Evolutionary conservation across 306 rosid genomes (phyloP), one percentile per base, ranked within the genome.

Genomic region (Quercus cerris): DNA sequence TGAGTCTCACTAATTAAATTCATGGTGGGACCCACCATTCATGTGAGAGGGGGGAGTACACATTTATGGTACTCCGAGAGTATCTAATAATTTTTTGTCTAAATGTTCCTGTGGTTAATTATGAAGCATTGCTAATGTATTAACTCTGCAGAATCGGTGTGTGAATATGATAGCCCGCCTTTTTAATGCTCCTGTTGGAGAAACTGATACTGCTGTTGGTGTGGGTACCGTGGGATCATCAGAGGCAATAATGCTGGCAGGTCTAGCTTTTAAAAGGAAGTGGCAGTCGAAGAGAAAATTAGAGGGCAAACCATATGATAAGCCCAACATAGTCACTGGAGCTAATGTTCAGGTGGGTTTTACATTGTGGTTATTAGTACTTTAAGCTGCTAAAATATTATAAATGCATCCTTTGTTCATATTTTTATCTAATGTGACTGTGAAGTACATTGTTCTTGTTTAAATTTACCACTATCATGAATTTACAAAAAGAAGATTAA

Each of bases 151-250:
- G 98, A 94, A 94, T 44, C 92, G 97, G 25, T 92, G 98, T 74
- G 98, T 94, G 85, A 94, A 94, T 80, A 94, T 94, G 85, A 92
- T 94, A n/a, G 91, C 97, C 11, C 84, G 83, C 84, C 85, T 94
- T 12, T 91, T 75, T 74, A 70, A 90, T 86, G 98, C 98, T 70
- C 95, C 97, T 22, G 72, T 86, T 35, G 92, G 88, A 33, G 95
- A 83, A 35, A 78, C 78, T 5, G 95, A 92, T 76, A 25, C 85
- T 46, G 98, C 97, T 3, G 80, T 94, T 55, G 98, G 98, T 4
- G 95, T 90, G 57, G 94, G 95, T n/a, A 94, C 98, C 3, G 94
- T 94, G 72, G 98, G 98, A 0, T 94, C 98, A 61, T 94, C 98
- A 17, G 98, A 94, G 87, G 97, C 98, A 41, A 92, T 94, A 17